Evolutionary conservation across 495 filamentous ascomycete genomes (phyloP).

Genomic region (Penicillium roqueforti): DNA sequence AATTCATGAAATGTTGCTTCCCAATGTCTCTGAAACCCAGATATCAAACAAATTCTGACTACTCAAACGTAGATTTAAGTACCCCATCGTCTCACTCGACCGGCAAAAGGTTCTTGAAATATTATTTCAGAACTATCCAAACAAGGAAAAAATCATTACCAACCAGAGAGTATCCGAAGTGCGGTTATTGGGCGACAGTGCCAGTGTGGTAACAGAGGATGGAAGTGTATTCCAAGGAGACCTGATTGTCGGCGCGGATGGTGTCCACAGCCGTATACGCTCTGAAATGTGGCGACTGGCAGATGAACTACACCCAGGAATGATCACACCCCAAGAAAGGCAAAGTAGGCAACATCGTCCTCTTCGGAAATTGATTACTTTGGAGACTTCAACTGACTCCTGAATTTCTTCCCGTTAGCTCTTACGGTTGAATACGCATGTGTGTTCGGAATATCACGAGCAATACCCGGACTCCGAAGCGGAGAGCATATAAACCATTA

Average conservation of each 20-base stretch:
- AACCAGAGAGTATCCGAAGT: conserved; percentile 17
- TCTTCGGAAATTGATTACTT: too few relatives aligned
- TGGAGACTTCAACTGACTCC: neutral
- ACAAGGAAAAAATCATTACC: conserved; percentile 9
- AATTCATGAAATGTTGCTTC: neutral
- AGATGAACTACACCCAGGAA: conserved; percentile 1
- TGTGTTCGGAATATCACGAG: neutral
- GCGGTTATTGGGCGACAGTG: neutral
- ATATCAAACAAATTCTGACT: too few relatives aligned
- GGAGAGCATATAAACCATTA: conserved; percentile 7
- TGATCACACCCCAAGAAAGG: neutral
- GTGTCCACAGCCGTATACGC: conserved; percentile 6
- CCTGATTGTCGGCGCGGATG: conserved; percentile 13
- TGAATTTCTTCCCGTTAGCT: neutral
- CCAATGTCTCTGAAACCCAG: too few relatives aligned
- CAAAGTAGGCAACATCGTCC: neutral
- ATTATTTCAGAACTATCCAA: conserved; percentile 11
- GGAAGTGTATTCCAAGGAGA: conserved; percentile 24
- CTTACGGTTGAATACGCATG: conserved; percentile 2
- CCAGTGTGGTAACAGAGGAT: conserved; percentile 13
- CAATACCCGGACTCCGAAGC: conserved; percentile 1
- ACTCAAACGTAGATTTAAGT: conserved; percentile 24
- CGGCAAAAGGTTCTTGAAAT: conserved; percentile 26
- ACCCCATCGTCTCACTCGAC: conserved; percentile 25
- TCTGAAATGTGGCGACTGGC: conserved; percentile 6